A percentile compares a stretch with the other conserved stretches of the same genome.
Conservation (phyloP, 352 stramenopile genomes). For the Pythium rishiriense region DNA sequence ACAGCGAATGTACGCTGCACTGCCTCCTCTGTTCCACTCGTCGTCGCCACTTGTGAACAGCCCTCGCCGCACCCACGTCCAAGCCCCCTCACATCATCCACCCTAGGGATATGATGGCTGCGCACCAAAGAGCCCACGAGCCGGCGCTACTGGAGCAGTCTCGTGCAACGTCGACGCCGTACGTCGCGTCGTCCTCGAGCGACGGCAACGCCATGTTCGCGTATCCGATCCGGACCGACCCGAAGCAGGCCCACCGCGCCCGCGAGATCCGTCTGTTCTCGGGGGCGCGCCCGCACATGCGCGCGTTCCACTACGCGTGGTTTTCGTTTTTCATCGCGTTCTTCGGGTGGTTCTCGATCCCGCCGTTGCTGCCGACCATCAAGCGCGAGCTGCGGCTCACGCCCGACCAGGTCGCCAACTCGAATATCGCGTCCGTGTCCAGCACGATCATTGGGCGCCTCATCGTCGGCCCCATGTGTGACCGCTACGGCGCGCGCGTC, state of each 20-base stretch:
- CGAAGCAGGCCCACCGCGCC: conserved; percentile 1
- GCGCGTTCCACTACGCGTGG: conserved; percentile 92
- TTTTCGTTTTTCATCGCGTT: conserved; percentile 94
- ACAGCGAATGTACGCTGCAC: too few relatives aligned
- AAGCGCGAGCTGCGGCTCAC: conserved; percentile 78
- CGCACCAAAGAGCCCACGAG: too few relatives aligned
- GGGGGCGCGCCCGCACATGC: conserved; percentile 83
- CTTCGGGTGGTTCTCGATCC: conserved; percentile 94
- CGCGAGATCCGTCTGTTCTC: conserved; percentile 1
- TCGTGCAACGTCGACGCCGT: neutral
- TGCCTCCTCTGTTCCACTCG: too few relatives aligned
- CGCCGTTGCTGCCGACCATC: conserved; percentile 91
- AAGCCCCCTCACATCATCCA: too few relatives aligned
- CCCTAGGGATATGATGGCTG: too few relatives aligned
- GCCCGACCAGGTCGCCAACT: conserved; percentile 84
- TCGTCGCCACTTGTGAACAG: too few relatives aligned
- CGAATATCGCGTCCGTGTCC: conserved; percentile 88
- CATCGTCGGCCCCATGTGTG: conserved; percentile 87
- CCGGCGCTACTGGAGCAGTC: too few relatives aligned
- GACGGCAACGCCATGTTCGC: too few relatives aligned
- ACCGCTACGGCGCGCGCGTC: conserved; percentile 87
- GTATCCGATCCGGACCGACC: neutral
- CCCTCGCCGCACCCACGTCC: too few relatives aligned
- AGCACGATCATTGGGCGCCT: conserved; percentile 88
- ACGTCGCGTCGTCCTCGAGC: neutral